Conservation (phyloP, 2,329 filamentous ascomycete species). For the Metarhizium guizhouense region DNA sequence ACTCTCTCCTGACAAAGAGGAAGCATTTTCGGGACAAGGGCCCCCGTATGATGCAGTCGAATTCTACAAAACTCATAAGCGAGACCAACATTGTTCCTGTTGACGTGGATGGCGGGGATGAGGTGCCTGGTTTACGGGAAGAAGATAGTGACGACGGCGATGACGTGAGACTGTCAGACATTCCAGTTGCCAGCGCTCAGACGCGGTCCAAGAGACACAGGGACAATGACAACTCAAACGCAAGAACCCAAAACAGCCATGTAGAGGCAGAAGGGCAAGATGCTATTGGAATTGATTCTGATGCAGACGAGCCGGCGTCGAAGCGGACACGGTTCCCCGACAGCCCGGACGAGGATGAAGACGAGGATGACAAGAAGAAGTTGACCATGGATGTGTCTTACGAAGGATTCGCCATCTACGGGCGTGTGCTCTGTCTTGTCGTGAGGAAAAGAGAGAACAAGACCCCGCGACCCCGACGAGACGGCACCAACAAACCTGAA, state of each 20-base stretch:
- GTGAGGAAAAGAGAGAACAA: constrained; percentile 64
- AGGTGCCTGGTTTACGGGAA: constrained; percentile 26
- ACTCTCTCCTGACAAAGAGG: constrained; percentile 77
- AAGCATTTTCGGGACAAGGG: constrained; percentile 62
- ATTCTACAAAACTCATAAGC: constrained; percentile 52
- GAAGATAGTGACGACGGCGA: constrained; percentile 37
- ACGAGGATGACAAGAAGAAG: constrained; percentile 77
- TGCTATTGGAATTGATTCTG: constrained; percentile 28
- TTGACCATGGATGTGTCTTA: constrained; percentile 77
- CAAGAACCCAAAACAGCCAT: constrained; percentile 13
- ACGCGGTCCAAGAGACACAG: constrained; percentile 22
- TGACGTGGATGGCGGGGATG: constrained; percentile 26
- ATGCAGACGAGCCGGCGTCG: constrained; percentile 30
- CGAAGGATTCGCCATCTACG: constrained; percentile 93
- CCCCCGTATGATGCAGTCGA: constrained; percentile 47
- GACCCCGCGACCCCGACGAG: constrained; percentile 22
- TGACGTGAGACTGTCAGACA: constrained; percentile 22
- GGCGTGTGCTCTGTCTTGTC: constrained; percentile 83
- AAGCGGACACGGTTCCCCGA: constrained; percentile 33
- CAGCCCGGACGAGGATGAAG: constrained; percentile 19
- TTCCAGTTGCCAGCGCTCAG: constrained; percentile 18
- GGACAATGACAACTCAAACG: constrained; percentile 15
- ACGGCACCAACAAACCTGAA: constrained; percentile 24
- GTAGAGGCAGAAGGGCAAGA: constrained; percentile 23
- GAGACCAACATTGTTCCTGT: constrained; percentile 46